Base-by-base conservation (phyloP, 2,329 filamentous ascomycete species). In the Colletotrichum horii region DNA sequence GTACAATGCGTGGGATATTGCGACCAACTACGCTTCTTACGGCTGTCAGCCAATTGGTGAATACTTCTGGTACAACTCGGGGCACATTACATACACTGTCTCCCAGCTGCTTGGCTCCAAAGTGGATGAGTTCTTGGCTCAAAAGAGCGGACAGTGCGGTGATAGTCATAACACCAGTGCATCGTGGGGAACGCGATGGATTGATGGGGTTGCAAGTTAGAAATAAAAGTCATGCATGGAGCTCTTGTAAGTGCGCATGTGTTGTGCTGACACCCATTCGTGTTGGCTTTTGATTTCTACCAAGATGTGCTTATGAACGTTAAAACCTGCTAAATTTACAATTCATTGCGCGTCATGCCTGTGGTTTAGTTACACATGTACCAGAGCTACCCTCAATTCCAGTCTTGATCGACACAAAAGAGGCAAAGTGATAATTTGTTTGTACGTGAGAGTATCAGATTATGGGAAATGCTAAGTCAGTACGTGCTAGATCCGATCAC, bases 31-130 rank as follows among this genome's bases (percentile, higher is more conserved):
- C 22, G 72, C 69, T 19, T 71, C 78, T 22, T 83, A 81, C 62
- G 81, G 80, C 4, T 83, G 82, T 64, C 77, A 61, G n/a, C 80
- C 79, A 4, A 64, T 83, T 11, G 75, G 79, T 12, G 69, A 80
- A 56, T 83, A 83, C 38, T 83, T 83, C 55, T 83, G 82, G 81
- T 82, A 80, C 70, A 79, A 83, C 38, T 77, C 76, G 15, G 82
- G 80, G 12, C 81, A 83, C 48, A 80, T 71, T 6, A 65, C 73
- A 3, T 65, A 75, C 26, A 52, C 15, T 32, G 73, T 28, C 1
- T 70, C 71, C 2, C 24, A 68, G 3, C 16, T 30, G 3, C 14
- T 75, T 5, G 73, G 62, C 6, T 28, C 26, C 6, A 65, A 73
- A 34, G 73, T 73, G 7, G 26, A 75, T 2, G 62, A 68, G n/a